Evolutionary conservation across 352 stramenopile species (phyloP).

Genomic region (Globisporangium ultimum): DNA sequence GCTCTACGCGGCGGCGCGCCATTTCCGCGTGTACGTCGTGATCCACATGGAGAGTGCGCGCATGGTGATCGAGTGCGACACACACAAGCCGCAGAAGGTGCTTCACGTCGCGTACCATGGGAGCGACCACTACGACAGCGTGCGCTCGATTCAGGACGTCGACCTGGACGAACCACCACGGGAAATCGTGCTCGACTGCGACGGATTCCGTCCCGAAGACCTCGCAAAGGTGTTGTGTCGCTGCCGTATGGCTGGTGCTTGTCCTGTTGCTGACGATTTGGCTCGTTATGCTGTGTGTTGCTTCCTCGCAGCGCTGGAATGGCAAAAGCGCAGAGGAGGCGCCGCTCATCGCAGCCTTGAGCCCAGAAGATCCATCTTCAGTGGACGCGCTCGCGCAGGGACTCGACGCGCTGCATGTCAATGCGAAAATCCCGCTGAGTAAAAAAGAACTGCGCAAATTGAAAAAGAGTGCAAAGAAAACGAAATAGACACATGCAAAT

Average conservation of each 20-base stretch:
- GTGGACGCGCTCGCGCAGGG: background rate
- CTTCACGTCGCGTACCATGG: conserved; percentile 68
- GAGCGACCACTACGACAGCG: conserved; percentile 83
- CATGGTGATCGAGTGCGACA: conserved; percentile 75
- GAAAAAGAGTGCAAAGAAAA: conserved; percentile 19
- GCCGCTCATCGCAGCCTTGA: background rate
- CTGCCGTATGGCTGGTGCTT: too few species aligned
- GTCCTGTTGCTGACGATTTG: too few species aligned
- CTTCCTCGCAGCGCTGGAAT: conserved; percentile 13
- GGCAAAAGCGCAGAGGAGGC: background rate
- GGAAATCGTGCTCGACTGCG: conserved; percentile 51
- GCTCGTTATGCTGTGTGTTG: too few species aligned
- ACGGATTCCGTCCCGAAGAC: conserved; percentile 54
- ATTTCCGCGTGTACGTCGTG: conserved; percentile 76
- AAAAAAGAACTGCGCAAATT: conserved; percentile 48
- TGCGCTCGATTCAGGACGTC: conserved; percentile 45
- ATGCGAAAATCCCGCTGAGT: conserved; percentile 12
- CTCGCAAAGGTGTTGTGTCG: conserved; percentile 39
- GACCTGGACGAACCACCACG: conserved; percentile 30
- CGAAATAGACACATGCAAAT: background rate
- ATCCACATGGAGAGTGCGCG: conserved; percentile 66
- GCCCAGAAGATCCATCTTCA: background rate
- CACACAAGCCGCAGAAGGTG: conserved; percentile 38
- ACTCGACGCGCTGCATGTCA: conserved; percentile 7
- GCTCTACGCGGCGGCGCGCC: conserved; percentile 62